Conservation (phyloP, 768 basidiomycete species). For the Erythrobasidium yunnanense region DNA sequence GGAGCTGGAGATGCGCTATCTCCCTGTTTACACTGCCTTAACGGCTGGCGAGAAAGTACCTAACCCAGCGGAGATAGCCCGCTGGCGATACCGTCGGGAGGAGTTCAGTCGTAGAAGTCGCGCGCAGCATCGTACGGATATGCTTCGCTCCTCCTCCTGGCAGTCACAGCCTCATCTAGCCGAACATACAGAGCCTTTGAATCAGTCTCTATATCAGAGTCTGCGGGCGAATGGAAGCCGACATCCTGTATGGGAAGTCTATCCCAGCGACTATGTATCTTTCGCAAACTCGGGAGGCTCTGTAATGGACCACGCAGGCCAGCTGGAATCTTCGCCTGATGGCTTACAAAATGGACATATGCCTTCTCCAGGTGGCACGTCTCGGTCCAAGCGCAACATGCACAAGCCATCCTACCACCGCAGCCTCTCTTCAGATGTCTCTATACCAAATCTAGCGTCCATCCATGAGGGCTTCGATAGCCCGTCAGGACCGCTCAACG, state of each 20-base stretch:
- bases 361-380: too few relatives aligned
- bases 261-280: constrained; percentile 2
- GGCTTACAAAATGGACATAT: not conserved
- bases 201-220: too few relatives aligned
- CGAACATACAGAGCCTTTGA: too few relatives aligned
- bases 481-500: too few relatives aligned
- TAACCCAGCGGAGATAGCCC: constrained; percentile 8
- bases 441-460: constrained; percentile 5
- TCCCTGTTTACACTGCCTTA: constrained; percentile 8
- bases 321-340: not conserved
- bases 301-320: not conserved
- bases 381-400: too few relatives aligned
- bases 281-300: not conserved
- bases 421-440: constrained; percentile 19
- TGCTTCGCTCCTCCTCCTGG: too few relatives aligned
- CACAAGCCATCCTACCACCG: too few relatives aligned
- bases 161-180: too few relatives aligned
- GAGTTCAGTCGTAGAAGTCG: not conserved
- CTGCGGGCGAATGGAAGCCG: not conserved
- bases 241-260: constrained; percentile 12
- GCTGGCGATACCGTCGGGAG: not conserved
- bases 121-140: too few relatives aligned
- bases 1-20: constrained; percentile 17
- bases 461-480: constrained; percentile 5
- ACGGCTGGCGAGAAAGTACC: not conserved